Evolutionary conservation across 148 eudicot species (phyloP), one percentile per base, ranked within the genome.

Genomic region (Pouteria glomerata): DNA sequence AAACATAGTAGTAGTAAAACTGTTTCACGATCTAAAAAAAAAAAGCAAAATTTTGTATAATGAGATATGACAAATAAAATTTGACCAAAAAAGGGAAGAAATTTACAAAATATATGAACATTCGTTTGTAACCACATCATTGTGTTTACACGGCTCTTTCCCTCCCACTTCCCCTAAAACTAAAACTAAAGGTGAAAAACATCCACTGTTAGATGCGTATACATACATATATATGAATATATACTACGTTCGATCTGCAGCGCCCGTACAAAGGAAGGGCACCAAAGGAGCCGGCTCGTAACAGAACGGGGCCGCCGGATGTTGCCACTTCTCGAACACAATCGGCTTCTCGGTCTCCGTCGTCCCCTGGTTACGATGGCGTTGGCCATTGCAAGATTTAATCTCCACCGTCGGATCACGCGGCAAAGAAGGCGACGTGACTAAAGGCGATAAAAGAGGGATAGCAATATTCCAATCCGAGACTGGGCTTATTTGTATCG

Each of bases 391-490:
- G 14, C 34, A 48, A 37, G 68, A 52, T 18, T 68, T 64, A 23
- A 68, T 58, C 42, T 71, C 74, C 16, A 76, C 68, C 63, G 71
- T 44, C 33, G 62, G 76, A 52, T 69, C 65, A 3, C 48, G 57
- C 31, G 87, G 63, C 58, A n/a, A n/a, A n/a, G 87, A 76, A 14
- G 93, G 90, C 0, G 97, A 87, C 15, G 81, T 74, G 1, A 75
- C 79, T 63, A 88, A 68, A 44, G 97, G 97, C 24, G 97, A 88
- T 14, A 88, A 66, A 1, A 91, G 78, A 4, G 97, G 97, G 10
- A 91, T 91, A 11, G 97, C 91, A 1, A 82, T 89, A 83, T 91
- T 91, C 93, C 93, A 91, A 0, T 89, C 86, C 53, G 79, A 65
- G 15, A 69, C 77, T 21, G 83, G 87, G 57, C 72, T 78, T 2